A percentile compares a stretch with the other conserved stretches of the same genome.
These are phyloP conservation scores for Escallonia herrerae DNA, from an alignment of 129 eudicot genomes.

Conservation along the genomic window DNA sequence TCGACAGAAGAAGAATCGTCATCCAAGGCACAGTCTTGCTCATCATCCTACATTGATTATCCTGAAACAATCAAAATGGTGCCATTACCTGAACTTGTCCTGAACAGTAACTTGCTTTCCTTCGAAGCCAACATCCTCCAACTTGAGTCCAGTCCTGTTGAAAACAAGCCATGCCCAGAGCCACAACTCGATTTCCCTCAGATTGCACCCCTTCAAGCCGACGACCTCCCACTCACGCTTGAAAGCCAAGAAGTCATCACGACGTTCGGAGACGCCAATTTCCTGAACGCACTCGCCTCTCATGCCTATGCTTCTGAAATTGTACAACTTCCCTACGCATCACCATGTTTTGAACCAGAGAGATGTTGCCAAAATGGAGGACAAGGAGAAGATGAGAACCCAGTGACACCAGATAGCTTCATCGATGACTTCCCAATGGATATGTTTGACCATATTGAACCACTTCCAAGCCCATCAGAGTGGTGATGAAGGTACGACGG, in stretches of 20 bases:
- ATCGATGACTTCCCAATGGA: conserved; percentile 80
- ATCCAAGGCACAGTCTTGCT: conserved; percentile 32
- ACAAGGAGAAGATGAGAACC: conserved; percentile 30
- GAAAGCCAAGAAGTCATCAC: conserved; percentile 44
- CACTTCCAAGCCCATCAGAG: conserved; percentile 74
- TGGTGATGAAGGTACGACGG: conserved; percentile 38
- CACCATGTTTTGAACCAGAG: conserved; percentile 38
- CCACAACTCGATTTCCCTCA: conserved; percentile 28
- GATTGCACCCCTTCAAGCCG: conserved; percentile 26
- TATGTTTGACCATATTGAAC: conserved; percentile 71
- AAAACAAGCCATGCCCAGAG: conserved; percentile 26
- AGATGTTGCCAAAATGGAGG: conserved; percentile 31
- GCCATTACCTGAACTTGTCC: conserved; percentile 33
- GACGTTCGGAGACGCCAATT: conserved; percentile 43
- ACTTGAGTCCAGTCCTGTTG: conserved; percentile 21
- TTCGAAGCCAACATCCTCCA: conserved; percentile 28
- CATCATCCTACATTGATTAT: conserved; percentile 30
- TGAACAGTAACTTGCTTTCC: conserved; percentile 17
- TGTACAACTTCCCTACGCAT: conserved; percentile 30
- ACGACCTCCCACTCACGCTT: conserved; percentile 33
- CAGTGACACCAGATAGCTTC: conserved; percentile 46
- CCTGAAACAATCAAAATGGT: conserved; percentile 31
- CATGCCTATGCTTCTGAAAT: conserved; percentile 29
- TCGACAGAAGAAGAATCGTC: conserved; percentile 50
- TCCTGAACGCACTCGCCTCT: conserved; percentile 41